phyloP scores from a whole-genome alignment of 768 basidiomycete species.

The Russula foetens region DNA sequence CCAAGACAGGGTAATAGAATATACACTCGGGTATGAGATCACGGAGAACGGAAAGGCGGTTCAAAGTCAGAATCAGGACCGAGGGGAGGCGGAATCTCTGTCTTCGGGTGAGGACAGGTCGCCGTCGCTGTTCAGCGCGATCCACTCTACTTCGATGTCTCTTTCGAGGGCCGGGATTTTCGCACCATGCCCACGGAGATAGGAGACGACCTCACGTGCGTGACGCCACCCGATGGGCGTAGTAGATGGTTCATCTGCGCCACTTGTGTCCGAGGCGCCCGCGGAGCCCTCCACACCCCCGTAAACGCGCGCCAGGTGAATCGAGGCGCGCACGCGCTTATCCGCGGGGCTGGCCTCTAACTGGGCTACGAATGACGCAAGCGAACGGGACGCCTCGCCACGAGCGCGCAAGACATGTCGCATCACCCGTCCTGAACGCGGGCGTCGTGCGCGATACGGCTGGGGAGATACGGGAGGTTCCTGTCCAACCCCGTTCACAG shows the following conservation, averaged over 20 bases:
- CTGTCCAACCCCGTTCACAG: slow-evolving; percentile 23
- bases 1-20: not conserved
- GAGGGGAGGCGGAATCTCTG: not conserved
- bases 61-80: not conserved
- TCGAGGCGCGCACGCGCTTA: slow-evolving; percentile 39
- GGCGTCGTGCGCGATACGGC: slow-evolving; percentile 32
- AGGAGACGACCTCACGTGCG: slow-evolving; percentile 64
- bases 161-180: slow-evolving; percentile 47
- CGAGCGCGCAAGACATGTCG: slow-evolving; percentile 84
- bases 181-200: slow-evolving; percentile 63
- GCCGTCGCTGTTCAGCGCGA: slow-evolving; percentile 52
- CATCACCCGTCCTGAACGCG: slow-evolving; percentile 77
- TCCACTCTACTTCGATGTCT: slow-evolving; percentile 62
- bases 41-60: no score
- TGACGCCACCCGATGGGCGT: slow-evolving; percentile 45
- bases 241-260: slow-evolving; percentile 20
- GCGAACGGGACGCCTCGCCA: slow-evolving; percentile 69
- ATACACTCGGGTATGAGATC: no score
- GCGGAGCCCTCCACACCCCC: slow-evolving; percentile 32
- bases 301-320: slow-evolving; percentile 41
- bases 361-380: slow-evolving; percentile 64
- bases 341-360: slow-evolving; percentile 39
- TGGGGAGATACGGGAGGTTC: slow-evolving; percentile 10
- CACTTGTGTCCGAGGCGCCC: slow-evolving; percentile 24
- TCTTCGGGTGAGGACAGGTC: slow-evolving; percentile 30